Percentiles rank a stretch among this genome's conserved stretches.
Evolutionary conservation across 108 stramenopile genomes (phyloP).

Genomic region (Nitzschia putrida): DNA sequence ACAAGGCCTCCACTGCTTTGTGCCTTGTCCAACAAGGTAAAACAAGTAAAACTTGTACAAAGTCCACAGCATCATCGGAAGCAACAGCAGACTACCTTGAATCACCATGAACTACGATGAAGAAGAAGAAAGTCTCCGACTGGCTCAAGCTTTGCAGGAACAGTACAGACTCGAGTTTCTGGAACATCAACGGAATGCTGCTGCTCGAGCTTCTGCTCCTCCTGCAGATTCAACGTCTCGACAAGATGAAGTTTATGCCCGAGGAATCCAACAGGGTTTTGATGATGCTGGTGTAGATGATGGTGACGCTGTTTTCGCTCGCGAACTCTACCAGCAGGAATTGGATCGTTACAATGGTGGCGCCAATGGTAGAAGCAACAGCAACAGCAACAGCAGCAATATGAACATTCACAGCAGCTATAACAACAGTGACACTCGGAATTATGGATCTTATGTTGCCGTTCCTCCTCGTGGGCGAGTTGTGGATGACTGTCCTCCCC

Average conservation of each 20-base stretch:
- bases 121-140: too few relatives aligned
- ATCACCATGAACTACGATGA: too few relatives aligned
- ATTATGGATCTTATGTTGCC: neutral
- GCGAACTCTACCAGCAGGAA: constrained; percentile 18
- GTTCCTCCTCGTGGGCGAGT: neutral
- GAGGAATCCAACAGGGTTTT: neutral
- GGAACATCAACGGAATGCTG: neutral
- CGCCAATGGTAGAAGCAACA: neutral
- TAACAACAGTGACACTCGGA: neutral
- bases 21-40: too few relatives aligned
- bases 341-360: constrained; percentile 16
- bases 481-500: neutral
- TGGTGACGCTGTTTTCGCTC: constrained; percentile 12
- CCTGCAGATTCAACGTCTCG: neutral
- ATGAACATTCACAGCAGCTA: neutral
- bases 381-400: neutral
- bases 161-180: constrained; percentile 26
- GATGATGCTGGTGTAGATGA: constrained; percentile 21
- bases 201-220: neutral
- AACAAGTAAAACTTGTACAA: too few relatives aligned
- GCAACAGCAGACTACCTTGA: too few relatives aligned
- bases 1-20: too few relatives aligned
- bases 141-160: constrained; percentile 20
- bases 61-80: too few relatives aligned
- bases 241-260: neutral